A percentile compares a stretch with the other conserved stretches of the same genome.
phyloP scores from a whole-genome alignment of 2,329 filamentous ascomycete genomes.

The Fusarium musae region DNA sequence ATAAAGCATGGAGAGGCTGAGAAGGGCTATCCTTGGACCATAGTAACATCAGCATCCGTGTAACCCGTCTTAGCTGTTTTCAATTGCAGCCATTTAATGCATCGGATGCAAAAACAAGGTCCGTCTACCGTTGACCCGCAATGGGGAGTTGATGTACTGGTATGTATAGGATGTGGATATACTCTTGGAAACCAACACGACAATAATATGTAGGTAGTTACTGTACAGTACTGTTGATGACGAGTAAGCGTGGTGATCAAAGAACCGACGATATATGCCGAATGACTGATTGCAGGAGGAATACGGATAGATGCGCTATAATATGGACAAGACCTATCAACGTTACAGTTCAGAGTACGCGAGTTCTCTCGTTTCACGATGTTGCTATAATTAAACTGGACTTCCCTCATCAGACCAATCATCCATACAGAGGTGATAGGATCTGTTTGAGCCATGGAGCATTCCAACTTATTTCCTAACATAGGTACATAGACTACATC shows the following conservation, averaged over 20 bases:
- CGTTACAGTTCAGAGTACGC: not conserved
- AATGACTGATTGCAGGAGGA: not conserved
- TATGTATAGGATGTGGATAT: constrained; percentile 20
- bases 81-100: not conserved
- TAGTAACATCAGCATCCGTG: constrained; percentile 19
- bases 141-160: not conserved
- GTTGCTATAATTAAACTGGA: constrained; percentile 8
- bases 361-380: constrained; percentile 11
- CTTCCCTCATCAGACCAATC: constrained; percentile 1
- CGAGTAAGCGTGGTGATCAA: not conserved
- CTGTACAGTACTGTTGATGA: not conserved
- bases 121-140: constrained; percentile 16
- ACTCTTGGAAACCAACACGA: constrained; percentile 5
- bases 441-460: constrained; percentile 1
- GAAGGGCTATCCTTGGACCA: not conserved
- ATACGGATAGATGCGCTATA: not conserved
- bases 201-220: not conserved
- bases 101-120: not conserved
- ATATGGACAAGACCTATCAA: not conserved
- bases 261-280: constrained; percentile 1
- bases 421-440: not conserved
- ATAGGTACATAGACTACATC: not conserved
- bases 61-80: constrained; percentile 1
- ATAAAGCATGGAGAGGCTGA: not conserved
- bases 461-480: not conserved